Evolutionary conservation across 805 yeast genomes (phyloP).

Genomic region (Candida montana): DNA sequence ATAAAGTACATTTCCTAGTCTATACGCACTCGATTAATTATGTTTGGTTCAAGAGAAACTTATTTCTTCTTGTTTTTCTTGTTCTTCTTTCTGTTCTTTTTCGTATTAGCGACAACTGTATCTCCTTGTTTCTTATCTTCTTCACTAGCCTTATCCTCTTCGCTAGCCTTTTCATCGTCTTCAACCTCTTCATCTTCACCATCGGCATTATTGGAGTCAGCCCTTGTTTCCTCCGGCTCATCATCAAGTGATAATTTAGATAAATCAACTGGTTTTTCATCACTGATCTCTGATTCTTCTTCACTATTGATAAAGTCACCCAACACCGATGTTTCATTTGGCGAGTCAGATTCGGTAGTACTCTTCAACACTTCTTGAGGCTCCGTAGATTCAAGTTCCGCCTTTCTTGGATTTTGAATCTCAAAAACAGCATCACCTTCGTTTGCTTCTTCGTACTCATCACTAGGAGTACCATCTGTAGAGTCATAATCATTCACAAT

Average conservation of each 20-base stretch:
- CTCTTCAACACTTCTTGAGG: no score
- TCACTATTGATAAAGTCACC: conserved; percentile 1
- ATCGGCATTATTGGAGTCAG: not conserved
- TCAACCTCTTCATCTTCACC: not conserved
- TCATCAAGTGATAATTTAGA: not conserved
- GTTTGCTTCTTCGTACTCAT: conserved; percentile 1
- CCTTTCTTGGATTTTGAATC: conserved; percentile 3
- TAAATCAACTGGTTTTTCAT: not conserved
- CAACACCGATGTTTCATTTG: not conserved
- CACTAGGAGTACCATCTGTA: not conserved
- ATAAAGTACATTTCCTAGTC: no score
- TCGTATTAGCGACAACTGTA: no score
- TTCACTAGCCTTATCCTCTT: not conserved
- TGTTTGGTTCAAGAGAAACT: no score
- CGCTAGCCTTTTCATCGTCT: not conserved
- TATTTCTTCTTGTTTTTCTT: no score
- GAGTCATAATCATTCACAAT: conserved; percentile 4
- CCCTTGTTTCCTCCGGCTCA: not conserved
- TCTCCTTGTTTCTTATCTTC: no score
- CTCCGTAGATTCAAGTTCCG: no score
- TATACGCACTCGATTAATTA: no score
- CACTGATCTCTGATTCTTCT: not conserved
- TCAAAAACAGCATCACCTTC: conserved; percentile 1
- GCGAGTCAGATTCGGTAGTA: conserved; percentile 1
- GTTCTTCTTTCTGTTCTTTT: not conserved